Conservation (phyloP, 2,329 filamentous ascomycete species). For the Aureobasidium sp. region DNA sequence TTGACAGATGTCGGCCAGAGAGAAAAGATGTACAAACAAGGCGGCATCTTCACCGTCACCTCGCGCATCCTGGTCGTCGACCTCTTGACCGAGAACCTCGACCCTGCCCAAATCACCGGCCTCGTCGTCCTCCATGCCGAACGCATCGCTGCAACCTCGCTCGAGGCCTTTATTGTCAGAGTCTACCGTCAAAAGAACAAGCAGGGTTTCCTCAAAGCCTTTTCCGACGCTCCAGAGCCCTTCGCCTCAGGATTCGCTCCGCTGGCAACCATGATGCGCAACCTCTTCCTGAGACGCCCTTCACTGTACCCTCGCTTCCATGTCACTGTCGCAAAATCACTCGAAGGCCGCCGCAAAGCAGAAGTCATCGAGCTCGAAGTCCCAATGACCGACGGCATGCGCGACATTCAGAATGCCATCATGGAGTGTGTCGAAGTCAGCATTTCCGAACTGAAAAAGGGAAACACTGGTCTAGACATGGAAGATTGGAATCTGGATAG, state of each 20-base stretch:
- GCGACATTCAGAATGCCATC: constrained; percentile 85
- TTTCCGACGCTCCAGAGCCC: constrained; percentile 87
- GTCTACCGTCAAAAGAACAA: constrained; percentile 96
- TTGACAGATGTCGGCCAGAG: constrained; percentile 77
- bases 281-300: constrained; percentile 80
- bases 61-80: constrained; percentile 93
- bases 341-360: constrained; percentile 86
- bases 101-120: constrained; percentile 79
- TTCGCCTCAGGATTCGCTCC: constrained; percentile 85
- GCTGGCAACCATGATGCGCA: constrained; percentile 82
- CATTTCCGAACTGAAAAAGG: constrained; percentile 87
- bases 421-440: constrained; percentile 95
- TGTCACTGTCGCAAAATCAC: constrained; percentile 75
- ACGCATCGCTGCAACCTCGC: constrained; percentile 71
- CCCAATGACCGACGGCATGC: constrained; percentile 91
- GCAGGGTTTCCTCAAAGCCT: constrained; percentile 86
- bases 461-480: constrained; percentile 84
- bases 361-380: constrained; percentile 97
- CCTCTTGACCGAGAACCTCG: constrained; percentile 73
- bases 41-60: constrained; percentile 92
- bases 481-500: constrained; percentile 96
- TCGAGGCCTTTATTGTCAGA: constrained; percentile 90
- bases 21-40: constrained; percentile 84
- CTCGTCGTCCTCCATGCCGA: constrained; percentile 85
- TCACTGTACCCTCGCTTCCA: constrained; percentile 94